These are phyloP conservation scores for Mucor velutinosus DNA, from an alignment of 371 early-diverging fungal genomes.

Conservation along the genomic window DNA sequence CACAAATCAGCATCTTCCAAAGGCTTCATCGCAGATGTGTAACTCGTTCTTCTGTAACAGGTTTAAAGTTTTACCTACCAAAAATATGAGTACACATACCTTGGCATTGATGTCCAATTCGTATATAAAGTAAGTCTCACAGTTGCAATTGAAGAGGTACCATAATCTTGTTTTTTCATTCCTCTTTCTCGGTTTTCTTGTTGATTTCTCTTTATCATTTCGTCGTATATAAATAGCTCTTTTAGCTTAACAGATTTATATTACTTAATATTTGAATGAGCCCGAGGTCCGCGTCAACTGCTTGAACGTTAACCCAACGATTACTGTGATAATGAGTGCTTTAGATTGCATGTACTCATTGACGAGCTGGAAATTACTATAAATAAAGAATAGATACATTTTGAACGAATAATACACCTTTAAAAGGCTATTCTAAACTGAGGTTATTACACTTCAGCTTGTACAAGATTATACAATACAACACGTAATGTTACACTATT, in stretches of 20 bases:
- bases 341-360: too few species aligned
- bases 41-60: neutral
- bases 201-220: too few species aligned
- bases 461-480: neutral
- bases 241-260: neutral
- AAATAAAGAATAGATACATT: conserved; percentile 8
- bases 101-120: neutral
- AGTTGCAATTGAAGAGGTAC: neutral
- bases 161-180: neutral
- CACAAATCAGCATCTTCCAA: neutral
- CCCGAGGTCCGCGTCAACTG: neutral
- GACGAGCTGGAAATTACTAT: neutral
- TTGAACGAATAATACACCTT: neutral
- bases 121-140: neutral
- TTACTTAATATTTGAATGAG: neutral
- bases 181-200: neutral
- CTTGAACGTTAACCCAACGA: too few species aligned
- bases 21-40: neutral
- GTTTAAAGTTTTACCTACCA: neutral
- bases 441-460: neutral
- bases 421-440: neutral
- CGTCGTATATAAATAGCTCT: neutral
- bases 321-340: too few species aligned
- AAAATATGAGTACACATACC: neutral
- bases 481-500: neutral